phyloP scores from a whole-genome alignment of 257 asterid genomes.

The Fraxinus americana region DNA sequence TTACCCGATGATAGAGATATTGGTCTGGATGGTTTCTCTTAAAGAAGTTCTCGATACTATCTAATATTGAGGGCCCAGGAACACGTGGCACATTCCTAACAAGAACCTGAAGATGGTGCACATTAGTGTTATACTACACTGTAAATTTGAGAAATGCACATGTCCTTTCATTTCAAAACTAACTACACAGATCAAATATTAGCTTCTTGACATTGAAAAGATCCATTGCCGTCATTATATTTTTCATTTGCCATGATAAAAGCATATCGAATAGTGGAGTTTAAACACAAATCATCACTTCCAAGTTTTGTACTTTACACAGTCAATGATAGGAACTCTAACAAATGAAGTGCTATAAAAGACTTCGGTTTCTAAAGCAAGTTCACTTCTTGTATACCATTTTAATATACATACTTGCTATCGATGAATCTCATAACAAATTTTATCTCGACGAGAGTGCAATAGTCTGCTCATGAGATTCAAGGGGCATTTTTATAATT shows the following conservation, averaged over 20 bases:
- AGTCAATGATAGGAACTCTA: neutral
- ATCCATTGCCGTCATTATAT: neutral
- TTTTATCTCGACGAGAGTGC: too few species aligned
- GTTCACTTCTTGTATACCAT: neutral
- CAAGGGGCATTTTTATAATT: too few species aligned
- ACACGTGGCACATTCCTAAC: constrained; percentile 80
- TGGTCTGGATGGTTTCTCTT: constrained; percentile 57
- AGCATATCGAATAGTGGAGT: too few species aligned
- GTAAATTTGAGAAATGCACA: neutral
- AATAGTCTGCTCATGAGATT: too few species aligned
- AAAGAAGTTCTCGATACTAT: constrained; percentile 70
- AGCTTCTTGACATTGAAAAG: neutral
- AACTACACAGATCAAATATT: too few species aligned
- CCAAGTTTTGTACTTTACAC: neutral
- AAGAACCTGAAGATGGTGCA: constrained; percentile 66
- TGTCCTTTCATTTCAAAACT: neutral
- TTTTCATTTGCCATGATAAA: neutral
- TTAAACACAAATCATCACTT: neutral
- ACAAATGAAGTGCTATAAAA: neutral
- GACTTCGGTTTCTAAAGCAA: neutral
- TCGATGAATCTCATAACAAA: too few species aligned
- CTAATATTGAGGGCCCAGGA: constrained; percentile 70
- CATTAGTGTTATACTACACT: neutral
- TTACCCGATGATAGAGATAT: constrained; percentile 73
- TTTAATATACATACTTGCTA: too few species aligned